Conservation (phyloP, 2,329 filamentous ascomycete species). For the Venturia carpophila region DNA sequence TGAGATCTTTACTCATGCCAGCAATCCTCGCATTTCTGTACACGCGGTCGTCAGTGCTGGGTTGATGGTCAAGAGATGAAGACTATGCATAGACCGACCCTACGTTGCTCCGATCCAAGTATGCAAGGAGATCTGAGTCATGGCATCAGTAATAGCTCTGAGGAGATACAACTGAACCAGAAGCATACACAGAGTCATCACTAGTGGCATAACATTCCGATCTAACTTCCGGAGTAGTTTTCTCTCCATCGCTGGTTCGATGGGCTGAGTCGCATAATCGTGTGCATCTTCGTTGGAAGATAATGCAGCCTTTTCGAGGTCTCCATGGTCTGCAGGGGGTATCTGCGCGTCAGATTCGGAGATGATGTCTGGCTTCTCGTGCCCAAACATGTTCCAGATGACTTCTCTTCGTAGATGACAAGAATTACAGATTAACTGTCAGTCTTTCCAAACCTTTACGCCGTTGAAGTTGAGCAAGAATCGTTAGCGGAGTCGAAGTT, state of each 20-base stretch:
- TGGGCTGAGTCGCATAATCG: background rate
- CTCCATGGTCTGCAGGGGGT: background rate
- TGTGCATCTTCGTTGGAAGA: background rate
- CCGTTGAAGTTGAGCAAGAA: background rate
- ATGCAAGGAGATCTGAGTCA: slow-evolving; percentile 59
- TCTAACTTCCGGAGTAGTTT: slow-evolving; percentile 68
- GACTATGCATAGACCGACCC: background rate
- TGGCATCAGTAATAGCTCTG: background rate
- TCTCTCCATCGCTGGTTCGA: slow-evolving; percentile 21
- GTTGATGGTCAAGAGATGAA: slow-evolving; percentile 15
- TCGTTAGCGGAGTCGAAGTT: too few species aligned
- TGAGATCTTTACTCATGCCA: slow-evolving; percentile 47
- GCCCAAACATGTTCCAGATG: background rate
- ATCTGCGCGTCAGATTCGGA: background rate
- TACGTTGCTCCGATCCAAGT: slow-evolving; percentile 75
- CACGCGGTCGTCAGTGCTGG: background rate
- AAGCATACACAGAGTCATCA: slow-evolving; percentile 25
- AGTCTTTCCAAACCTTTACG: background rate
- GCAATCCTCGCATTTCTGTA: slow-evolving; percentile 51
- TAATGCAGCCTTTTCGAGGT: background rate
- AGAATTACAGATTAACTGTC: background rate
- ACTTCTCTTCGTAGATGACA: background rate
- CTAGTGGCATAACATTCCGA: slow-evolving; percentile 54
- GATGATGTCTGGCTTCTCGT: slow-evolving; percentile 1
- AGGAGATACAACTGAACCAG: background rate